phyloP scores from a whole-genome alignment of 78 protist species.

The Thecamonas trahens region DNA sequence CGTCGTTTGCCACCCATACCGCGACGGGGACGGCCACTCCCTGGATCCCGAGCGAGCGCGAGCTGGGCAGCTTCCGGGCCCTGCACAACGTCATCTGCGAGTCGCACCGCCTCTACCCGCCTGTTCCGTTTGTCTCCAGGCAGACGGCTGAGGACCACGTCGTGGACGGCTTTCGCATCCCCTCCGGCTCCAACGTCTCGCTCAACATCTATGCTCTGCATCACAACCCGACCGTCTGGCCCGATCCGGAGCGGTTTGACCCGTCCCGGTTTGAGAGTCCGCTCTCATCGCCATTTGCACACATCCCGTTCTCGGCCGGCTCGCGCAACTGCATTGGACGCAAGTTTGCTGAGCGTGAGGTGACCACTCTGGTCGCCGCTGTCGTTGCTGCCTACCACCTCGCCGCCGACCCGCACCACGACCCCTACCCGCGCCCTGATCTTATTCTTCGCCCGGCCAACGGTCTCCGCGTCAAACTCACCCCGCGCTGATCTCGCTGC shows the following conservation, averaged over 20 bases:
- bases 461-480: background rate
- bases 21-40: no score
- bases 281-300: background rate
- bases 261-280: background rate
- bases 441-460: background rate
- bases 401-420: background rate
- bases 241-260: background rate
- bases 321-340: background rate
- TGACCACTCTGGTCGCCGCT: background rate
- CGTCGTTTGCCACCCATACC: no score
- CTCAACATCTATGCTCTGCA: background rate
- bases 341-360: background rate
- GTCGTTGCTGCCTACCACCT: background rate
- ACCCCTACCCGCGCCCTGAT: background rate
- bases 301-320: background rate
- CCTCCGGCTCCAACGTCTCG: background rate
- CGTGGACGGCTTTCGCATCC: background rate
- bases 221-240: background rate
- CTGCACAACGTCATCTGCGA: background rate
- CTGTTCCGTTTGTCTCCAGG: background rate
- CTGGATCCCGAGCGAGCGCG: background rate
- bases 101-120: background rate
- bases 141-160: no score
- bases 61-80: background rate
- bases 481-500: no score